Base-by-base conservation (phyloP, 805 yeast genomes). In the Spathaspora girioi region DNA sequence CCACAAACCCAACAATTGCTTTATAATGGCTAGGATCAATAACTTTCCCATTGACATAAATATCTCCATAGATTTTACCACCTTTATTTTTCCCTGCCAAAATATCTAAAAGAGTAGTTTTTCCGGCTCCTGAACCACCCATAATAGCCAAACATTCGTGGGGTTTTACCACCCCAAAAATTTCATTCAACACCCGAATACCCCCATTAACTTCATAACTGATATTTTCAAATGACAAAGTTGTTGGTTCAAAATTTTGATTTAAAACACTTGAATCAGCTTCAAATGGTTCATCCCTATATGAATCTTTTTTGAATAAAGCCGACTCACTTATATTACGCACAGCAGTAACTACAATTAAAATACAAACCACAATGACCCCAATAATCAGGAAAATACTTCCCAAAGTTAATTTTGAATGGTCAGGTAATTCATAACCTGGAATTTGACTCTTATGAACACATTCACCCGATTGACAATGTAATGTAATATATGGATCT, bases 71-170 rank as follows among this genome's bases (percentile, higher is more conserved):
- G 9, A 82, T 77, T 0, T 57, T 55, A 1, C 99, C 99, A 32
- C 84, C 78, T 63, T 93, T 94, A 63, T 84, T 81, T 64, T 93
- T 94, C 45, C 86, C 87, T 0, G 98, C 98, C 50, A 94, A 72
- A 53, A 94, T 91, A 63, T 94, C 99, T 48, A 94, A 72, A 43
- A 94, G 70, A 0, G 99, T 93, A 0, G 99, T 93, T 65, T 94
- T 94, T 48, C 99, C 99, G 12, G 99, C 98, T 47, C 99, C 99
- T 0, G 97, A 92, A 1, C 97, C 97, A 43, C 99, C 99, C 96
- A 94, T 89, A 42, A 94, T 90, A 0, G 99, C 98, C 64, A 91
- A 67, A 54, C 96, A 87, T 64, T 91, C 91, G 38, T 97, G 87
- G 1, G 97, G 96, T 48, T 82, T 81, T 2, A 85, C 96, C 12